Percentiles rank a stretch among this genome's conserved stretches.
Conservation (phyloP, 352 stramenopile species). For the Phytophthora ramorum region DNA sequence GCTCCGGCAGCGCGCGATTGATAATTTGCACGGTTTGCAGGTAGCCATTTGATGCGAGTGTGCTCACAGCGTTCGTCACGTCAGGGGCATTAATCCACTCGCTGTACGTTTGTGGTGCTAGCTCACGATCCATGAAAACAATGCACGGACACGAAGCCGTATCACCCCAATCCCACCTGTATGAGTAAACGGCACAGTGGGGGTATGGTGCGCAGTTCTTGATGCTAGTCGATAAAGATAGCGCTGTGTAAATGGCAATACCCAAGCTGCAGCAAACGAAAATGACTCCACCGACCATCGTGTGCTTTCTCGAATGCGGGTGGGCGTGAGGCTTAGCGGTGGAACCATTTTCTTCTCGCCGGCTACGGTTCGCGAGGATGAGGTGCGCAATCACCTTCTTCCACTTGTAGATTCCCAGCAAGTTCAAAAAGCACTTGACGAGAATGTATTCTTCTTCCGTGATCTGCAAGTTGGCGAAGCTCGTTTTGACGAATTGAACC, state of each 20-base stretch:
- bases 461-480: slow-evolving; percentile 45
- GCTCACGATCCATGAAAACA: slow-evolving; percentile 43
- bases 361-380: slow-evolving; percentile 34
- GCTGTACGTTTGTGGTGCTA: slow-evolving; percentile 30
- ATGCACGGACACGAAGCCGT: slow-evolving; percentile 40
- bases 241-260: slow-evolving; percentile 40
- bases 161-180: slow-evolving; percentile 40
- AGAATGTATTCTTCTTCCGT: slow-evolving; percentile 40
- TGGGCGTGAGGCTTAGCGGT: slow-evolving; percentile 4
- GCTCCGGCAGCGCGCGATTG: slow-evolving; percentile 39
- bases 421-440: slow-evolving; percentile 48
- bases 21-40: slow-evolving; percentile 51
- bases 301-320: slow-evolving; percentile 36
- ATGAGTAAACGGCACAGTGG: slow-evolving; percentile 50
- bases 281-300: slow-evolving; percentile 39
- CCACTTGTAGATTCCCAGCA: slow-evolving; percentile 60
- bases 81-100: slow-evolving; percentile 47
- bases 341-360: slow-evolving; percentile 20
- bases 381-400: slow-evolving; percentile 47
- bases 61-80: slow-evolving; percentile 34
- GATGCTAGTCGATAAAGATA: slow-evolving; percentile 35
- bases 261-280: slow-evolving; percentile 49
- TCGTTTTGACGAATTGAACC: slow-evolving; percentile 43
- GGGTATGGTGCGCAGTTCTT: slow-evolving; percentile 36
- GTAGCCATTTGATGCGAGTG: slow-evolving; percentile 35